Evolutionary conservation across 2,329 filamentous ascomycete species (phyloP), one percentile per base, ranked within the genome.

Genomic region (Nemania diffusa): DNA sequence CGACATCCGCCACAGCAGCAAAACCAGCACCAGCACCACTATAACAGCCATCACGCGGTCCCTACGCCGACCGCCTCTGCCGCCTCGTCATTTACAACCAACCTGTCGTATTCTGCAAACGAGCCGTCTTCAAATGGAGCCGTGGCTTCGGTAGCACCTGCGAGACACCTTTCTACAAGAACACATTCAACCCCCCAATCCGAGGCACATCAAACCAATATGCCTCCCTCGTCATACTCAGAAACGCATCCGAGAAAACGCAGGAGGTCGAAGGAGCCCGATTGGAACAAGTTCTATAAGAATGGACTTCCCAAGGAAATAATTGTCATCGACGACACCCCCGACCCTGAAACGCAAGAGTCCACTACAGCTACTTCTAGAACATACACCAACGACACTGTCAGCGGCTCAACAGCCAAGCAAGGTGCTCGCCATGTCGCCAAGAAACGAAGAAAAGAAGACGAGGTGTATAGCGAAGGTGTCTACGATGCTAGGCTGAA

Each of bases 221-320:
- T 83, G 82, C 73, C 81, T 66, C 67, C 79, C 44, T 76, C 77
- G 29, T 62, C 71, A 5, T 71, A 71, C 46, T 46, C 67, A 69
- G 74, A 77, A 59, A 72, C 78, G 29, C 78, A 79, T 53, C 73
- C 78, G 51, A 78, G 84, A 71, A 89, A 88, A 77, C 83, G 85
- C 71, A 83, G 86, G 71, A 85, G 86, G 67, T 88, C 85, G 69
- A 86, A 85, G 78, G 85, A 89, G 72, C 91, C 92, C 57, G 90
- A 96, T 79, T 96, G 92, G 92, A 84, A 87, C 65, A 88, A 86
- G 71, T 96, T 94, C 77, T 95, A 94, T 79, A 91, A 91, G 77
- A 94, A 95, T 78, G 92, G 92, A 3, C 82, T 94, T 27, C 92
- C 92, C 26, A 91, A 93, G 77, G 92, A 96, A 81, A 89, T 96